Conservation (phyloP, 2,329 filamentous ascomycete species). For the Neonectria ditissima region DNA sequence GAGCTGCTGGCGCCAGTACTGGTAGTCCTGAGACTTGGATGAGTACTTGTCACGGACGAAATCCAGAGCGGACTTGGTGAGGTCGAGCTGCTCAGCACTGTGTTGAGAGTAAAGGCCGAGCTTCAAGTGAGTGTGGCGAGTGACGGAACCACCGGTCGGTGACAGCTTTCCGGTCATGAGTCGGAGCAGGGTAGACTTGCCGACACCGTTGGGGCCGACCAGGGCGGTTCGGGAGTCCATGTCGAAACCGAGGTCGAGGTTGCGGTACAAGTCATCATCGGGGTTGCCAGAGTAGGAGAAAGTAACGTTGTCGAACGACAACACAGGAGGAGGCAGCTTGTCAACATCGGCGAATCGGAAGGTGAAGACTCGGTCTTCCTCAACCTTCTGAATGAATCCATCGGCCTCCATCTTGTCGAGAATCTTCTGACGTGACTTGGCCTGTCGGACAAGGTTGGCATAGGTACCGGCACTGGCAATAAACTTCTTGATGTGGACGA, state of each 20-base stretch:
- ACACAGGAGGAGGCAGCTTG: conserved; percentile 96
- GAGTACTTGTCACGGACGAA: conserved; percentile 97
- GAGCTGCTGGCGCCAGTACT: conserved; percentile 99
- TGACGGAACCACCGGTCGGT: conserved; percentile 83
- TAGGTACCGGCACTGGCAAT: conserved; percentile 99
- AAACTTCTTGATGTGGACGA: conserved; percentile 99
- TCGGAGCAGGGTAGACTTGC: conserved; percentile 95
- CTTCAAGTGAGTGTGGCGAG: conserved; percentile 97
- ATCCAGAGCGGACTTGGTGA: conserved; percentile 97
- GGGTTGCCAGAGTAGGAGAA: conserved; percentile 95
- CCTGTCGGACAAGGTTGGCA: conserved; percentile 98
- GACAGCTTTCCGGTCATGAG: conserved; percentile 97
- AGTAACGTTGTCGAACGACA: conserved; percentile 96
- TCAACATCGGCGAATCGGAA: conserved; percentile 99
- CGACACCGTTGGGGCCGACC: conserved; percentile 98
- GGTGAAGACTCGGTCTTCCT: conserved; percentile 87
- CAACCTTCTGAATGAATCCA: conserved; percentile 94
- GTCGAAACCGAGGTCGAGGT: conserved; percentile 98
- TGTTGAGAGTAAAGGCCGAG: conserved; percentile 98
- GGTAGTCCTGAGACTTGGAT: conserved; percentile 93
- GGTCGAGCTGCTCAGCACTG: conserved; percentile 96
- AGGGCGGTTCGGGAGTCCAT: conserved; percentile 99
- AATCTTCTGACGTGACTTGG: conserved; percentile 99
- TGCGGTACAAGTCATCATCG: conserved; percentile 93
- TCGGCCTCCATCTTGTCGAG: conserved; percentile 99